Conservation (phyloP, 495 filamentous ascomycete species). For the Apiosordaria backusii region DNA sequence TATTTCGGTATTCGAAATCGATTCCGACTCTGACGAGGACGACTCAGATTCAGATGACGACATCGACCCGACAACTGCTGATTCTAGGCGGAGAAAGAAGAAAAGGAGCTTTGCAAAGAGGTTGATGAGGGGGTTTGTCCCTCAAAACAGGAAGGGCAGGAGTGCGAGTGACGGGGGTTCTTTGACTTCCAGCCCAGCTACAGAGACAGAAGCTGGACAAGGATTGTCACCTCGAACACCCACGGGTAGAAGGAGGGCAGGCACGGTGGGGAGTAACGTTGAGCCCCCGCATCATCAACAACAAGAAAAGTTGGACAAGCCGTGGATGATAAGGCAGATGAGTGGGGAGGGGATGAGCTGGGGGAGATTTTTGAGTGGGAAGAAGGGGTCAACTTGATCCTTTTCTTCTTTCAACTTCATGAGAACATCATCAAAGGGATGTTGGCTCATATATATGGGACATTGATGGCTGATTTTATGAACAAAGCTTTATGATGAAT, state of each 20-base stretch:
- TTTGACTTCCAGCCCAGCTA: neutral
- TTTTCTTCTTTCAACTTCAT: neutral
- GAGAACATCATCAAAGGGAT: too few species aligned
- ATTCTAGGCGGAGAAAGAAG: neutral
- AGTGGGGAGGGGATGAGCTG: neutral
- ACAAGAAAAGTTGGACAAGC: neutral
- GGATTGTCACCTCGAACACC: neutral
- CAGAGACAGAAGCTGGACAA: neutral
- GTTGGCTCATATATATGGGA: neutral
- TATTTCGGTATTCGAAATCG: conserved; percentile 28
- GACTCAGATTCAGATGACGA: neutral
- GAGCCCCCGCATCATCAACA: neutral
- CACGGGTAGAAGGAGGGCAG: neutral
- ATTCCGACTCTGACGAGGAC: conserved; percentile 21
- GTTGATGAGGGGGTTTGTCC: neutral
- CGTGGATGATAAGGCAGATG: neutral
- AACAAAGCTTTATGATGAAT: neutral
- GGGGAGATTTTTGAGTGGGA: neutral
- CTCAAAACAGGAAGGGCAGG: neutral
- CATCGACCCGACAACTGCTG: neutral
- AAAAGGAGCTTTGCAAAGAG: neutral
- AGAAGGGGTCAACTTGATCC: neutral
- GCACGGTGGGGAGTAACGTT: neutral
- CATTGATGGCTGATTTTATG: neutral
- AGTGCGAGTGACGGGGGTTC: neutral